A percentile compares a stretch with the other conserved stretches of the same genome.
These are phyloP conservation scores for Aspergillus ochraceus DNA, from an alignment of 2,329 filamentous ascomycete genomes.

Conservation along the genomic window DNA sequence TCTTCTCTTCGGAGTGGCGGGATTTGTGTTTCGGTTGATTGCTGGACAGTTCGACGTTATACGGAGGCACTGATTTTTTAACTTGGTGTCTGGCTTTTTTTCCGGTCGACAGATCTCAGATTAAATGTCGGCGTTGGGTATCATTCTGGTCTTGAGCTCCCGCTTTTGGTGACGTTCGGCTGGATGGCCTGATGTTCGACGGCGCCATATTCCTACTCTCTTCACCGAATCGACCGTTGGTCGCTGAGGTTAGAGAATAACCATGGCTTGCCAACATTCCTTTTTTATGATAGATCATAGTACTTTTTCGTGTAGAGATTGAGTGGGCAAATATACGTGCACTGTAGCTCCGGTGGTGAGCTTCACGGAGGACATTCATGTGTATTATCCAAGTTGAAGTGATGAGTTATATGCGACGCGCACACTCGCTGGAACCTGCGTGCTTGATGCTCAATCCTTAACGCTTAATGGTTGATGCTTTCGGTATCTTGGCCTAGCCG, in stretches of 20 bases:
- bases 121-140: conserved; percentile 57
- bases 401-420: background rate
- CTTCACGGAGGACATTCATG: too few relatives aligned
- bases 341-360: background rate
- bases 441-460: too few relatives aligned
- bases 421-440: too few relatives aligned
- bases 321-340: background rate
- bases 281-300: conserved; percentile 11
- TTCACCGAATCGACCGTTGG: conserved; percentile 82
- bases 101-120: conserved; percentile 98
- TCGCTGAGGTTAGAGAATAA: conserved; percentile 86
- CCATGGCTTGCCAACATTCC: conserved; percentile 74
- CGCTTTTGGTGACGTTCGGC: conserved; percentile 65
- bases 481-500: too few relatives aligned
- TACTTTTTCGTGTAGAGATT: conserved; percentile 1
- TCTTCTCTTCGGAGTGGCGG: conserved; percentile 41
- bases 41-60: conserved; percentile 80
- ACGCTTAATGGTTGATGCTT: too few relatives aligned
- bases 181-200: conserved; percentile 52
- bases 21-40: conserved; percentile 69
- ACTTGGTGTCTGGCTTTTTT: conserved; percentile 68
- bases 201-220: conserved; percentile 86
- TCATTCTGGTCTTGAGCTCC: conserved; percentile 64
- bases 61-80: conserved; percentile 71
- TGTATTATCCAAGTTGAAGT: background rate